Evolutionary conservation across 768 basidiomycete species (phyloP).

Genomic region (Cystoderma amianthinum): DNA sequence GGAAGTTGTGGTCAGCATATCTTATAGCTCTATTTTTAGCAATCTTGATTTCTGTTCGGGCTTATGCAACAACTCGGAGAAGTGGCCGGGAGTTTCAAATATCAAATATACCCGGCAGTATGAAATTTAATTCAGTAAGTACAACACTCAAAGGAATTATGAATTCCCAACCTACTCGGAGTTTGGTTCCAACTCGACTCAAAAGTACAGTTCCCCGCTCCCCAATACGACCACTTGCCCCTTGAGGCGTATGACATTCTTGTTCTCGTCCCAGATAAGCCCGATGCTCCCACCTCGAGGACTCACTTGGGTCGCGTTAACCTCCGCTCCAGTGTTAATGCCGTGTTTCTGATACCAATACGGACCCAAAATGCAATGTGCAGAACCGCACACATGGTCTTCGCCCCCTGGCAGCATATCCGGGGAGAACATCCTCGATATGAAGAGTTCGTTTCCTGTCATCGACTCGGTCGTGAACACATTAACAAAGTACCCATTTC

Average conservation of each 20-base stretch:
- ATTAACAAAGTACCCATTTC: slow-evolving; percentile 26
- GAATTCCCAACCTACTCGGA: slow-evolving; percentile 34
- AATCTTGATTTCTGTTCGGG: no score
- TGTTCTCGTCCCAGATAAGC: slow-evolving; percentile 28
- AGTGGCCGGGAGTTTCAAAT: no score
- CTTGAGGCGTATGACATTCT: slow-evolving; percentile 22
- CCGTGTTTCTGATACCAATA: slow-evolving; percentile 38
- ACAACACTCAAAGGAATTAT: slow-evolving; percentile 9
- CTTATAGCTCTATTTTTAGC: no score
- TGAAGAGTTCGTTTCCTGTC: slow-evolving; percentile 26
- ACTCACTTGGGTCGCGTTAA: slow-evolving; percentile 46
- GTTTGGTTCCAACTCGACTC: slow-evolving; percentile 39
- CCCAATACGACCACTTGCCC: slow-evolving; percentile 27
- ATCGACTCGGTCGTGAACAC: slow-evolving; percentile 29
- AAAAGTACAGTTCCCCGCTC: slow-evolving; percentile 35
- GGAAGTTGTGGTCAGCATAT: no score
- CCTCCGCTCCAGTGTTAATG: slow-evolving; percentile 20
- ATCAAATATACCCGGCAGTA: no score
- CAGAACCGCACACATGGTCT: slow-evolving; percentile 49
- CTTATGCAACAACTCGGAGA: no score
- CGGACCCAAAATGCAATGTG: slow-evolving; percentile 40
- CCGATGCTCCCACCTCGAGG: slow-evolving; percentile 37
- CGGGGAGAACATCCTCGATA: slow-evolving; percentile 47
- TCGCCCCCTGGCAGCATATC: slow-evolving; percentile 23
- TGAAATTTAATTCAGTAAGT: neutral